Evolutionary conservation across 768 basidiomycete genomes (phyloP).

Genomic region (Termitomyces eurrhizus): DNA sequence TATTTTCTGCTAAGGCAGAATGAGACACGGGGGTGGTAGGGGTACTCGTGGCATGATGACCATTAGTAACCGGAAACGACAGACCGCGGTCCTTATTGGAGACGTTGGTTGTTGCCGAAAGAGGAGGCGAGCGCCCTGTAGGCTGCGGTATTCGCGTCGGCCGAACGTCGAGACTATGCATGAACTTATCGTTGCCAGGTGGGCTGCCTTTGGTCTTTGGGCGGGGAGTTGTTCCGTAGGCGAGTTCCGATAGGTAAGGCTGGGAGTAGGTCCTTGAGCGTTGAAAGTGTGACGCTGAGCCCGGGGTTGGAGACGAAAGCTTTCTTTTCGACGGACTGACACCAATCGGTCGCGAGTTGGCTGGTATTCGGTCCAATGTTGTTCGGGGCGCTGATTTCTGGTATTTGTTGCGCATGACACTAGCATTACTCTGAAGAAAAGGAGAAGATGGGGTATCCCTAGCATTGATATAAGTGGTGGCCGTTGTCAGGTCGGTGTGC

Average conservation of each 20-base stretch:
- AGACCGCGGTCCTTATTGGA: constrained; percentile 17
- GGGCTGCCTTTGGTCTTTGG: constrained; percentile 26
- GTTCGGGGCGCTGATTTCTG: constrained; percentile 12
- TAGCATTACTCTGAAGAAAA: constrained; percentile 21
- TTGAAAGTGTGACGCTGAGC: constrained; percentile 26
- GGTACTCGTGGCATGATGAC: constrained; percentile 14
- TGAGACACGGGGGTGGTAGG: constrained; percentile 9
- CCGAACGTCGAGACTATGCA: constrained; percentile 38
- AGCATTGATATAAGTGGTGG: background rate
- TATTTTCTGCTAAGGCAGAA: constrained; percentile 4
- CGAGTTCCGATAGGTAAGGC: constrained; percentile 43
- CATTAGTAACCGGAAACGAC: constrained; percentile 15
- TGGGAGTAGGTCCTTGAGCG: constrained; percentile 67
- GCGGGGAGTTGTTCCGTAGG: constrained; percentile 25
- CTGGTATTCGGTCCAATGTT: constrained; percentile 17
- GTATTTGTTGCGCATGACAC: constrained; percentile 12
- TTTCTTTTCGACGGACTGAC: constrained; percentile 26
- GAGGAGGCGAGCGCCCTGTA: constrained; percentile 23
- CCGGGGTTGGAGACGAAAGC: constrained; percentile 19
- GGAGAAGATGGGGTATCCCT: constrained; percentile 13
- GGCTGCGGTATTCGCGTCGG: constrained; percentile 53
- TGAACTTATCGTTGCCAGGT: constrained; percentile 36
- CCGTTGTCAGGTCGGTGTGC: constrained; percentile 12
- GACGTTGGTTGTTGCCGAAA: constrained; percentile 18
- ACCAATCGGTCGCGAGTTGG: constrained; percentile 25